These are phyloP conservation scores for Hyaloperonospora brassicae DNA, from an alignment of 352 stramenopile species.

Conservation along the genomic window DNA sequence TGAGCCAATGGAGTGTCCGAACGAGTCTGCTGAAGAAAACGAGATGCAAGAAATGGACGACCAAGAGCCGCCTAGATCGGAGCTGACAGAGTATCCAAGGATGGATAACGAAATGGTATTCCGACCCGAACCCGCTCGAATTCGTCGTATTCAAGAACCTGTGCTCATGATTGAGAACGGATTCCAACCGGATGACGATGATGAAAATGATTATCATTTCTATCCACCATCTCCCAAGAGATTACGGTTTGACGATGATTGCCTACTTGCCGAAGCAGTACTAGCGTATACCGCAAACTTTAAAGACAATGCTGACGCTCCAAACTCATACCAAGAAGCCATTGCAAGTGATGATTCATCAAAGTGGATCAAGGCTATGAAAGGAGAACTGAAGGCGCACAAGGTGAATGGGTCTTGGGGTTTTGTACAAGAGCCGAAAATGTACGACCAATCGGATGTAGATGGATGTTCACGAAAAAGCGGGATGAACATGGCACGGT, in stretches of 20 bases:
- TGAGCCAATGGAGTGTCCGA: no score
- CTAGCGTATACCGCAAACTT: not conserved
- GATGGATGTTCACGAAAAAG: constrained; percentile 10
- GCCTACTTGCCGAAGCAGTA: not conserved
- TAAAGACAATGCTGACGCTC: not conserved
- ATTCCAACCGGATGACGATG: not conserved
- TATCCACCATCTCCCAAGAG: not conserved
- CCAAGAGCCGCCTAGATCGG: not conserved
- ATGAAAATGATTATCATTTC: constrained; percentile 1
- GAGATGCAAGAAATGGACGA: not conserved
- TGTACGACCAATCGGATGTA: not conserved
- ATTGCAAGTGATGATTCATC: not conserved
- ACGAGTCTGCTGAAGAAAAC: not conserved
- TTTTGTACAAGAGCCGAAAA: not conserved
- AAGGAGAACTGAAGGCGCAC: constrained; percentile 4
- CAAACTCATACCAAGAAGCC: not conserved
- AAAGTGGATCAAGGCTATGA: not conserved
- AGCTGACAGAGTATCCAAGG: not conserved
- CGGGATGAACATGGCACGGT: constrained; percentile 3
- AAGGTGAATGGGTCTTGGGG: not conserved
- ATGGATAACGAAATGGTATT: not conserved
- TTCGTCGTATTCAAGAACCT: not conserved
- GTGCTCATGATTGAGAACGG: not conserved
- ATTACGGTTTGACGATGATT: not conserved
- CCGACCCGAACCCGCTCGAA: not conserved